Percentiles rank a stretch among this genome's conserved stretches.
phyloP scores from a whole-genome alignment of 1,139 yeast genomes.

The Candida freyschussii region DNA sequence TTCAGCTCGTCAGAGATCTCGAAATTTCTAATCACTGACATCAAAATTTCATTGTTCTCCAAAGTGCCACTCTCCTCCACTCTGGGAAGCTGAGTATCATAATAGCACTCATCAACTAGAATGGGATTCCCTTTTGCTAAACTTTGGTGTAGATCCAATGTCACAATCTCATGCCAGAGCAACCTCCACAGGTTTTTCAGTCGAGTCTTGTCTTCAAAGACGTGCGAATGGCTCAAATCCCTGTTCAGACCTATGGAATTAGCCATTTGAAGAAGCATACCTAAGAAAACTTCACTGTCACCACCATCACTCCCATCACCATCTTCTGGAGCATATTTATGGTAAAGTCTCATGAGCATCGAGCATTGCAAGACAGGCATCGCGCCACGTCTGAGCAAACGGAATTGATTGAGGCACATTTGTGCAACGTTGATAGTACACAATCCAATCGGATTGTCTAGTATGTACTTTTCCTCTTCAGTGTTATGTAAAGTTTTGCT shows the following conservation, averaged over 20 bases:
- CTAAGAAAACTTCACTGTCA: conserved; percentile 40
- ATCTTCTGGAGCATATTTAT: conserved; percentile 45
- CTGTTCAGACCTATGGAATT: conserved; percentile 44
- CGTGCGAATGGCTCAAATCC: conserved; percentile 40
- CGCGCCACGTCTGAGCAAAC: conserved; percentile 42
- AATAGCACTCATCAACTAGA: conserved; percentile 30
- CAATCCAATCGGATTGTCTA: conserved; percentile 44
- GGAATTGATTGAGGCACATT: conserved; percentile 49
- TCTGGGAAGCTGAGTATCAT: conserved; percentile 37
- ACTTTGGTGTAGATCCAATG: conserved; percentile 34
- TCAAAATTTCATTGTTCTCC: conserved; percentile 17
- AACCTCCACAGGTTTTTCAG: conserved; percentile 34
- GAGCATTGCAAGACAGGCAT: conserved; percentile 45
- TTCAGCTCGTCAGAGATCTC: conserved; percentile 23
- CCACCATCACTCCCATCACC: conserved; percentile 48
- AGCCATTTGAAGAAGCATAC: conserved; percentile 44
- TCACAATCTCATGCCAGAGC: conserved; percentile 46
- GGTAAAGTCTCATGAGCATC: conserved; percentile 31
- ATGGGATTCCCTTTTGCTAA: conserved; percentile 40
- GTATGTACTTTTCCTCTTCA: conserved; percentile 37
- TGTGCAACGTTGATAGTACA: conserved; percentile 46
- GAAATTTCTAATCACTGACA: conserved; percentile 21
- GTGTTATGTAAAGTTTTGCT: conserved; percentile 23
- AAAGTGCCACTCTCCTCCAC: conserved; percentile 10
- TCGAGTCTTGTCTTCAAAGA: conserved; percentile 33